Base-by-base conservation (phyloP, 129 eudicot genomes). In the Flaveria trinervia region DNA sequence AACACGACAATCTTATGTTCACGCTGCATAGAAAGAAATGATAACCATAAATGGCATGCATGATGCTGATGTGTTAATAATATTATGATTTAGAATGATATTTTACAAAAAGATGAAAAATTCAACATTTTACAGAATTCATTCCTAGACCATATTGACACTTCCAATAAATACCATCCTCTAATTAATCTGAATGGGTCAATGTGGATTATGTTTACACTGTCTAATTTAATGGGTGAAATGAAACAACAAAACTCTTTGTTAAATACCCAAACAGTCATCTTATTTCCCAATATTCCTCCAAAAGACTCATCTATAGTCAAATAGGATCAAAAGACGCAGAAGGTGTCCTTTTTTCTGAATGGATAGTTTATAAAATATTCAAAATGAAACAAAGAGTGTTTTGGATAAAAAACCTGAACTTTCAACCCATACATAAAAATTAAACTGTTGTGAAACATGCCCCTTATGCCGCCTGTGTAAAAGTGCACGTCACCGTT, bases 21-120 rank as follows among this genome's bases (percentile, higher is more conserved):
- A 74, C 26, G 70, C 79, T 74, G 44, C 68, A 73, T 39, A 22
- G 16, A 73, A 73, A 73, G 67, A 39, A 57, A 1, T 23, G 16
- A 59, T 59, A 59, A 59, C 43, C 50, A 45, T 45, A 45, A 45
- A 5, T 5, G 41, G 41, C 41, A 36, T 36, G 41, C 41, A 36
- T 36, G 1, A 1, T 36, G 41, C 41, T 36, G 50, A 45, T 45
- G 18, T 25, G 9, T 64, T 64, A 30, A 64, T 15, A 20, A 64
- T 30, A 30, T 64, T 15, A 64, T 64, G 30, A 16, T 64, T 8
- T 55, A 22, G 52, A 5, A 54, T 54, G 4, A 23, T 52, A 55
- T 56, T 33, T 23, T 20, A n/a, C 18, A 54, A 6, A n/a, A 71
- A 36, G 36, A 51, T 71, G 18, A 28, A 52, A 55, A 17, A 30